phyloP scores from a whole-genome alignment of 768 basidiomycete genomes.

The Termitomyces sp. region DNA sequence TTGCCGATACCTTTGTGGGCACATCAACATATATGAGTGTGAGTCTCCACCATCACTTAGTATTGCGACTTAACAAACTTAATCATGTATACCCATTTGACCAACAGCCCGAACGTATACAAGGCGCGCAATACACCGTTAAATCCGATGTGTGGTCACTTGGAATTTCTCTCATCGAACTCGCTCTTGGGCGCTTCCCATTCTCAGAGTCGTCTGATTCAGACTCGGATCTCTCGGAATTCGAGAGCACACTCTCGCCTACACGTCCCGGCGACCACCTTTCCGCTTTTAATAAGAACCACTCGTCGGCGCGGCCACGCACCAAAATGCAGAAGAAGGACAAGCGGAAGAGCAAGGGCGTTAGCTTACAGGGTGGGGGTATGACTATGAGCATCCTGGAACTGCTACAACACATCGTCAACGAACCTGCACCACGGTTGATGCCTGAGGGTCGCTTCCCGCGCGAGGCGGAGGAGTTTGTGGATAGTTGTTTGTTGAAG shows the following conservation, averaged over 20 bases:
- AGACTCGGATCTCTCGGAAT: slow-evolving; percentile 77
- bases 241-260: slow-evolving; percentile 80
- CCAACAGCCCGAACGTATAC: slow-evolving; percentile 93
- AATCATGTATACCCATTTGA: not conserved
- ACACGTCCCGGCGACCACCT: slow-evolving; percentile 41
- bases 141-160: slow-evolving; percentile 99
- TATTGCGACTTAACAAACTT: not conserved
- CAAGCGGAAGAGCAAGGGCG: slow-evolving; percentile 87
- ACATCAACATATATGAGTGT: slow-evolving; percentile 99
- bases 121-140: slow-evolving; percentile 97
- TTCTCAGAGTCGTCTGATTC: slow-evolving; percentile 81
- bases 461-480: slow-evolving; percentile 73
- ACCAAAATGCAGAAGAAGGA: slow-evolving; percentile 61
- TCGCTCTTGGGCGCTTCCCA: slow-evolving; percentile 95
- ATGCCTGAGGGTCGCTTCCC: slow-evolving; percentile 71
- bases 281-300: slow-evolving; percentile 34
- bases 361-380: slow-evolving; percentile 88
- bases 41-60: slow-evolving; percentile 27
- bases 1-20: slow-evolving; percentile 98
- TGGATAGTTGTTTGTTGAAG: slow-evolving; percentile 88
- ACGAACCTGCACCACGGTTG: slow-evolving; percentile 92
- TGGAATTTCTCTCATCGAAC: slow-evolving; percentile 94
- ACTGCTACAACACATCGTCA: slow-evolving; percentile 95
- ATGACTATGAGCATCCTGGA: slow-evolving; percentile 99
- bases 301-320: slow-evolving; percentile 32